Evolutionary conservation across 306 rosid species (phyloP).

Genomic region (Glycine tomentella): DNA sequence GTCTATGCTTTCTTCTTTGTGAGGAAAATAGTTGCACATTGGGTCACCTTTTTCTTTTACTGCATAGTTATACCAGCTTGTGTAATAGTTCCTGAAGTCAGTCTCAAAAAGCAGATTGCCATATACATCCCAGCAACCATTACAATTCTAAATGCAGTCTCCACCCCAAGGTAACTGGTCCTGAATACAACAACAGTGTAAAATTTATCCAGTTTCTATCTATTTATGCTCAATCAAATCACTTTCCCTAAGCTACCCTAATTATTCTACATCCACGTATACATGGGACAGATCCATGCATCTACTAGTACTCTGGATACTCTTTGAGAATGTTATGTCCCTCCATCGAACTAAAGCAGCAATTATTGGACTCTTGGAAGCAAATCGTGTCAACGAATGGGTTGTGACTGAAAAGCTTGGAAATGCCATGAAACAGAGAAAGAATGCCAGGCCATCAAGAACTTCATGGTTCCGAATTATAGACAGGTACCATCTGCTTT

Average conservation of each 20-base stretch:
- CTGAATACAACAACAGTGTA: constrained; percentile 41
- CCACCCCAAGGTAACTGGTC: constrained; percentile 61
- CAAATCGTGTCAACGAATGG: constrained; percentile 70
- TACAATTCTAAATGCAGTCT: constrained; percentile 62
- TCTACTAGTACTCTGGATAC: constrained; percentile 64
- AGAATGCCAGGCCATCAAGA: constrained; percentile 47
- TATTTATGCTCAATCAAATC: background rate
- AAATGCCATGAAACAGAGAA: constrained; percentile 54
- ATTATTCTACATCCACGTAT: constrained; percentile 24
- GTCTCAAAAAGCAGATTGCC: constrained; percentile 56
- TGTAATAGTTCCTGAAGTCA: constrained; percentile 62
- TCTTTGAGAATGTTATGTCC: constrained; percentile 72
- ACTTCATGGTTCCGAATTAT: constrained; percentile 42
- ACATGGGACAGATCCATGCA: constrained; percentile 58
- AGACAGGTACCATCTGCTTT: constrained; percentile 46
- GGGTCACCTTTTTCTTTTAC: constrained; percentile 72
- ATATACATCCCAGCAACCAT: constrained; percentile 65
- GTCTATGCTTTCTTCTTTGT: constrained; percentile 66
- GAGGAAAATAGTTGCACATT: constrained; percentile 64
- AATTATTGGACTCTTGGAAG: constrained; percentile 62
- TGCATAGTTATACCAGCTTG: constrained; percentile 67
- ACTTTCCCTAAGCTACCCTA: constrained; percentile 16
- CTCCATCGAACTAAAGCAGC: constrained; percentile 69
- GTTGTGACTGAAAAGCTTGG: constrained; percentile 70
- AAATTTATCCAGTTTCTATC: constrained; percentile 28